Evolutionary conservation across 805 yeast species (phyloP).

Genomic region (Candida suzukii): DNA sequence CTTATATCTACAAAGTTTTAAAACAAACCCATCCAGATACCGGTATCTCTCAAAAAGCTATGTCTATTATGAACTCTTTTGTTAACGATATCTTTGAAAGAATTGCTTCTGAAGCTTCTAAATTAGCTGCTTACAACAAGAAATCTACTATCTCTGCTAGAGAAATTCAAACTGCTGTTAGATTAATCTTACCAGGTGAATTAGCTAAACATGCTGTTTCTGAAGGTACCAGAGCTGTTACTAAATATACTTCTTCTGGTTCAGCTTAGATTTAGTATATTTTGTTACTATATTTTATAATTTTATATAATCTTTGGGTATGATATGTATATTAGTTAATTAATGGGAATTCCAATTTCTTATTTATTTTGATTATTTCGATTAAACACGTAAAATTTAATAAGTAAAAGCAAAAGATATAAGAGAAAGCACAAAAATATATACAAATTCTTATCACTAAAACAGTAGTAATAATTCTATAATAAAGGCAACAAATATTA

Average conservation of each 20-base stretch:
- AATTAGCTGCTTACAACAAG: slow-evolving; percentile 98
- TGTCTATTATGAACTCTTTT: slow-evolving; percentile 98
- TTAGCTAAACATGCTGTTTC: slow-evolving; percentile 97
- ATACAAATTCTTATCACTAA: too few relatives aligned
- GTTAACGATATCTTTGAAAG: slow-evolving; percentile 98
- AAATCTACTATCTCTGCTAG: slow-evolving; percentile 96
- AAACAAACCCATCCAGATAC: slow-evolving; percentile 99
- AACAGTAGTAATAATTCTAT: too few relatives aligned
- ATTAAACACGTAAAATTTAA: too few relatives aligned
- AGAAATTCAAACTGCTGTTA: slow-evolving; percentile 98
- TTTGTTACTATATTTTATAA: slow-evolving; percentile 7
- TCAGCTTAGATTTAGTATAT: slow-evolving; percentile 23
- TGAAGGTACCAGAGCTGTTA: slow-evolving; percentile 98
- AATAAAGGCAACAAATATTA: too few relatives aligned
- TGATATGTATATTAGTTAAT: slow-evolving; percentile 27
- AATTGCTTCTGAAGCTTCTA: slow-evolving; percentile 96
- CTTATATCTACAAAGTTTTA: slow-evolving; percentile 96
- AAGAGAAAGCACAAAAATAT: too few relatives aligned
- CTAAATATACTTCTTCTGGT: slow-evolving; percentile 79
- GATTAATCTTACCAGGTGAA: slow-evolving; percentile 98
- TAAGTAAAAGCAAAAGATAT: too few relatives aligned
- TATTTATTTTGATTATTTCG: slow-evolving; percentile 1
- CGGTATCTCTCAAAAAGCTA: slow-evolving; percentile 97
- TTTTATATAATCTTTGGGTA: slow-evolving; percentile 13
- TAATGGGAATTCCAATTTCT: slow-evolving; percentile 15